Base-by-base conservation (phyloP, 225 moss, liverwort and hornwort genomes). In the Takakia lepidozioides region DNA sequence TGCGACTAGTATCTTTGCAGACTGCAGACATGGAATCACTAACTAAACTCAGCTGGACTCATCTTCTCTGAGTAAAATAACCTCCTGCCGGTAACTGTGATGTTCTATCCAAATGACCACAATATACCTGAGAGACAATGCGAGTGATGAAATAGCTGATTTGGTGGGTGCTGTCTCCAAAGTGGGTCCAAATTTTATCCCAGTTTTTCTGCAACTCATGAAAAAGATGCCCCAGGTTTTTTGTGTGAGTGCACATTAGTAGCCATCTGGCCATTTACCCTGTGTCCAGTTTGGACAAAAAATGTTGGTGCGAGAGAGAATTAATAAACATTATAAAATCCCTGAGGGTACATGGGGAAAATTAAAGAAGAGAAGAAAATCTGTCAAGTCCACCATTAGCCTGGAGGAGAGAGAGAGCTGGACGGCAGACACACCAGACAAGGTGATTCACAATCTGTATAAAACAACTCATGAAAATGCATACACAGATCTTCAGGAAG, bases 81-180 rank as follows among this genome's bases (percentile, higher is more conserved):
- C 29, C 16, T 14, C 51, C 7, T 3, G 11, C 32, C 23, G 10
- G 14, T 20, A 37, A 0, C 21, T 34, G 36, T 10, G 4, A 16
- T 22, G 24, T 13, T 1, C 18, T 22, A 8, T 34, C 9, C 14
- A 25, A 27, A 2, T 7, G 18, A 8, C 2, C 27, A 22, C 48
- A 56, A 27, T 39, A 41, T 67, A 77, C 84, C 77, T 77, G 76
- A 43, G 84, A 85, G 38, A 81, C 76, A 45, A 85, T 61, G 64
- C 73, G 73, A 66, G 81, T 85, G 68, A 85, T 78, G 67, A 85
- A 85, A 59, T 76, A 81, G 32, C 76, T 62, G 22, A 85, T 85
- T 21, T 76, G 73, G 27, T 8, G 34, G 24, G 64, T 49, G 60
- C 73, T 70, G 49, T 81, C 84, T n/a, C 84, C 81, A 15, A 73